Conservation (phyloP, 768 basidiomycete genomes). For the Amanita polypyramis region DNA sequence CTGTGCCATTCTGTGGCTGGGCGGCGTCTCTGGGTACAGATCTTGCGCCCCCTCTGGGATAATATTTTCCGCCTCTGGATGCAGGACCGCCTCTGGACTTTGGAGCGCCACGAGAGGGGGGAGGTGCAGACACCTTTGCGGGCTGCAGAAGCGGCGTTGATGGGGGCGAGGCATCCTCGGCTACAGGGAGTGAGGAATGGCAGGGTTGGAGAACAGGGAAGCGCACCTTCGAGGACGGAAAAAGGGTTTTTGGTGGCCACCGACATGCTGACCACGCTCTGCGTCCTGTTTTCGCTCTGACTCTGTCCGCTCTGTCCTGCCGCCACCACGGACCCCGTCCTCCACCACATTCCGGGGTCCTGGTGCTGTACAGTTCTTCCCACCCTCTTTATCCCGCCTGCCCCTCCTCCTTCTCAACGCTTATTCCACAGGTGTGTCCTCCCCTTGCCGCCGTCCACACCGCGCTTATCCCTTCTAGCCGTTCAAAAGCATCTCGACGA, state of each 20-base stretch:
- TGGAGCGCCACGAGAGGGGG: constrained; percentile 31
- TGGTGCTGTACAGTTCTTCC: constrained; percentile 38
- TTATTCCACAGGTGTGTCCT: constrained; percentile 50
- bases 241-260: constrained; percentile 85
- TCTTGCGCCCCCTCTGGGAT: constrained; percentile 39
- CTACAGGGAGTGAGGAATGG: constrained; percentile 14
- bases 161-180: constrained; percentile 38
- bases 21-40: constrained; percentile 21
- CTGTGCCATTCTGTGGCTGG: constrained; percentile 16
- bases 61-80: constrained; percentile 58
- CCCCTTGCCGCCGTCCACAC: not conserved
- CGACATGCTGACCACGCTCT: constrained; percentile 70
- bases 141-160: constrained; percentile 23
- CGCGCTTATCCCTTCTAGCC: constrained; percentile 30
- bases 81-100: constrained; percentile 48
- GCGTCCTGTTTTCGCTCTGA: constrained; percentile 51
- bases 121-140: constrained; percentile 18
- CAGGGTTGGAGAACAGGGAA: constrained; percentile 2
- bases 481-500: constrained; percentile 87
- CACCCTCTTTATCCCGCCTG: constrained; percentile 2
- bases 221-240: constrained; percentile 70
- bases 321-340: constrained; percentile 4
- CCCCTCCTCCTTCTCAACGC: constrained; percentile 30
- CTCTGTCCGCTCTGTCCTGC: constrained; percentile 1
- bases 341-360: constrained; percentile 29